phyloP scores from a whole-genome alignment of 2,329 filamentous ascomycete species.

The Colletotrichum sp. region DNA sequence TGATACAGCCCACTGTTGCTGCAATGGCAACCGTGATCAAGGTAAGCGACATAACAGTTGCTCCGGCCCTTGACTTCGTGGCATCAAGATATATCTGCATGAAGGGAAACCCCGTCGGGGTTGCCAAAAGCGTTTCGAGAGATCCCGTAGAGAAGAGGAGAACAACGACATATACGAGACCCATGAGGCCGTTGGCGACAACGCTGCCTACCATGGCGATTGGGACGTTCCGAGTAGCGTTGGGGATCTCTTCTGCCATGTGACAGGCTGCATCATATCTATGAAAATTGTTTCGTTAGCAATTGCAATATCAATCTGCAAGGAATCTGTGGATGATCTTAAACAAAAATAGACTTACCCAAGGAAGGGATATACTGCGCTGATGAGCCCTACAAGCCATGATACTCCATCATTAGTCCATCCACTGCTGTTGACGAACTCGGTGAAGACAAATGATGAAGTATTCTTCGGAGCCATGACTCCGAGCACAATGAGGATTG shows the following conservation, averaged over 20 bases:
- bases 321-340: fast-evolving
- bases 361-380: conserved; percentile 35
- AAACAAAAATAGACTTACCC: conserved; percentile 25
- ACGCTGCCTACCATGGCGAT: conserved; percentile 37
- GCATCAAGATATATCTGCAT: conserved; percentile 42
- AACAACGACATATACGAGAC: conserved; percentile 44
- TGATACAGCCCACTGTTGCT: conserved; percentile 34
- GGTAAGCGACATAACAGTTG: conserved; percentile 32
- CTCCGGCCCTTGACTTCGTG: conserved; percentile 27
- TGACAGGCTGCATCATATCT: conserved; percentile 38
- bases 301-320: not conserved
- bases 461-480: conserved; percentile 34
- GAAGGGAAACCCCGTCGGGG: conserved; percentile 47
- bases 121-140: conserved; percentile 40
- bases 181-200: conserved; percentile 48
- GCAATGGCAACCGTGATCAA: conserved; percentile 30
- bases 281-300: fast-evolving
- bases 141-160: conserved; percentile 47
- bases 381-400: conserved; percentile 36
- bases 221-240: conserved; percentile 34
- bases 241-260: conserved; percentile 36
- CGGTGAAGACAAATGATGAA: conserved; percentile 32
- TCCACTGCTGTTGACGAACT: conserved; percentile 34
- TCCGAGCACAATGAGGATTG: conserved; percentile 30
- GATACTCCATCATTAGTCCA: conserved; percentile 34